Conservation (phyloP, 1,284 basidiomycete species). For the Leucoagaricus sp. region DNA sequence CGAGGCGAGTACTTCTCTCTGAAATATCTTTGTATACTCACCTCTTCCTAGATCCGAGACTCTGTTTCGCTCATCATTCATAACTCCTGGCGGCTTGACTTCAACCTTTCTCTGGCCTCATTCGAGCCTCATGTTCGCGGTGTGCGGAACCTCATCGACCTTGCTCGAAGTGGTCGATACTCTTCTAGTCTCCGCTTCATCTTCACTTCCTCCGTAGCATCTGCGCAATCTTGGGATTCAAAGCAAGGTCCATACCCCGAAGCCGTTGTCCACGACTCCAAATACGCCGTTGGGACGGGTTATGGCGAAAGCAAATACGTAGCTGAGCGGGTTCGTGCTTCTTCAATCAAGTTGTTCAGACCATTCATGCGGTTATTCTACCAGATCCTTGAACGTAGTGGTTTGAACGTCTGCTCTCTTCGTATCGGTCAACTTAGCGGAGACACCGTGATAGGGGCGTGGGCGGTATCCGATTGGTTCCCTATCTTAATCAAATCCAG, state of each 20-base stretch:
- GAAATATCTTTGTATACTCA: too few relatives aligned
- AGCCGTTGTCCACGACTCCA: conserved; percentile 23
- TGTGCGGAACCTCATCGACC: conserved; percentile 22
- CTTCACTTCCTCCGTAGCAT: conserved; percentile 28
- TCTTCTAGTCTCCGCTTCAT: not conserved
- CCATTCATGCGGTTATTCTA: not conserved
- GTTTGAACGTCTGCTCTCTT: conserved; percentile 25
- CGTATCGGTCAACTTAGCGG: conserved; percentile 2
- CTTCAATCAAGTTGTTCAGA: not conserved
- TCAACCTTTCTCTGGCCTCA: conserved; percentile 35
- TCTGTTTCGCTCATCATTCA: conserved; percentile 31
- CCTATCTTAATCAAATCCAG: too few relatives aligned
- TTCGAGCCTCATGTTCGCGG: conserved; percentile 39
- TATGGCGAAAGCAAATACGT: conserved; percentile 34
- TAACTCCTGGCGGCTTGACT: conserved; percentile 44
- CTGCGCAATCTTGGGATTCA: conserved; percentile 33
- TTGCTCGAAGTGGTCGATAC: not conserved
- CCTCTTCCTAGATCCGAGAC: not conserved
- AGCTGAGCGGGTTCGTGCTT: conserved; percentile 31
- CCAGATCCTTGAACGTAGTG: conserved; percentile 30
- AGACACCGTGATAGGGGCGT: not conserved
- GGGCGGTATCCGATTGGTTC: too few relatives aligned
- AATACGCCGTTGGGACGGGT: conserved; percentile 28
- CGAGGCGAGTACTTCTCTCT: too few relatives aligned
- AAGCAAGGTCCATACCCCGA: conserved; percentile 27